Conservation (phyloP, 495 filamentous ascomycete genomes). For the Tuber calosporum region DNA sequence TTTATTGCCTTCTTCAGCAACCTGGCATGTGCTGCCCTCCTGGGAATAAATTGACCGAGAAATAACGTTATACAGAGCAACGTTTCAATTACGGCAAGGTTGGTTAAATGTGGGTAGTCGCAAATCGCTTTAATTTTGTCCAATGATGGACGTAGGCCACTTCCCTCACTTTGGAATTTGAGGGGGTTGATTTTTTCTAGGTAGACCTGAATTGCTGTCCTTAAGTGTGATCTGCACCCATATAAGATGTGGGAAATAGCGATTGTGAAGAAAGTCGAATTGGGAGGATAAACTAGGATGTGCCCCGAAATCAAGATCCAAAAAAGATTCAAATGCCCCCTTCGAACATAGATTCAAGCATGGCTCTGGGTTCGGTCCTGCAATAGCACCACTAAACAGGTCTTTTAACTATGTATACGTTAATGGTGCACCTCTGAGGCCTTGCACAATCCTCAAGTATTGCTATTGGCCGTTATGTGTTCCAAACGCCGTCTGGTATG, state of each 20-base stretch:
- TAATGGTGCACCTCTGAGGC: neutral
- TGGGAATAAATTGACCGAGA: too few species aligned
- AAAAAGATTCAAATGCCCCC: conserved; percentile 1
- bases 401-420: conserved; percentile 18
- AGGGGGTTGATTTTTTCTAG: too few species aligned
- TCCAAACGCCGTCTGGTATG: conserved; percentile 16
- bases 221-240: neutral
- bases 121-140: too few species aligned
- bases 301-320: conserved; percentile 8
- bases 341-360: neutral
- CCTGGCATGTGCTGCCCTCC: too few species aligned
- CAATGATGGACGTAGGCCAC: too few species aligned
- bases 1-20: too few species aligned
- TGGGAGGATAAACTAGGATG: neutral
- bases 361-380: neutral
- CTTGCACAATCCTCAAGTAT: conserved; percentile 9
- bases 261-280: neutral
- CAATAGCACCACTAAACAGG: neutral
- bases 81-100: too few species aligned
- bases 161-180: too few species aligned
- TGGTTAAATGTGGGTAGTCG: too few species aligned
- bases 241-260: neutral
- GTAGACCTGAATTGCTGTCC: too few species aligned
- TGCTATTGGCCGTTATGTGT: conserved; percentile 11
- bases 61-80: too few species aligned